These are phyloP conservation scores for Galeopsis tetrahit DNA, from an alignment of 257 asterid species.

Conservation along the genomic window DNA sequence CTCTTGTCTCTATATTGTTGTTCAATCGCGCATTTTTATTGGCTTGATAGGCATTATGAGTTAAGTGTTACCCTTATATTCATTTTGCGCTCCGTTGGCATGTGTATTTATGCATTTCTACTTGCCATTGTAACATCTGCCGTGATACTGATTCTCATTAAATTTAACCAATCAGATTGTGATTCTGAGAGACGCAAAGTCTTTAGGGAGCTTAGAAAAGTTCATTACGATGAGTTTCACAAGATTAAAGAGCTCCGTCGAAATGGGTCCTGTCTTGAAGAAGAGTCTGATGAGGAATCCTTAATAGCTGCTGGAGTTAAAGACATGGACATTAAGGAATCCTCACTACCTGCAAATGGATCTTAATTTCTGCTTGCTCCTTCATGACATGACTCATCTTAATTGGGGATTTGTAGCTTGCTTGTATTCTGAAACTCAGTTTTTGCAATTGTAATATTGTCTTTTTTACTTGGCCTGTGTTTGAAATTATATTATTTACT, in stretches of 20 bases:
- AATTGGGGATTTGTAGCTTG: slow-evolving; percentile 22
- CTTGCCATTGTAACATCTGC: neutral
- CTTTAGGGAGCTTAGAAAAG: slow-evolving; percentile 84
- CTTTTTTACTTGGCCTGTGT: slow-evolving; percentile 12
- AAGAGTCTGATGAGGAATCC: slow-evolving; percentile 57
- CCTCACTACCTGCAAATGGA: slow-evolving; percentile 42
- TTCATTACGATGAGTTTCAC: slow-evolving; percentile 85
- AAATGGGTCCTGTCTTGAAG: slow-evolving; percentile 59
- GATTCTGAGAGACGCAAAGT: slow-evolving; percentile 59
- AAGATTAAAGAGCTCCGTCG: slow-evolving; percentile 70
- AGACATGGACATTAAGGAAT: slow-evolving; percentile 56
- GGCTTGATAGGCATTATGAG: slow-evolving; percentile 8
- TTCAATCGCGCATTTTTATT: slow-evolving; percentile 23
- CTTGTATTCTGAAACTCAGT: slow-evolving; percentile 22
- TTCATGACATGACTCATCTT: neutral
- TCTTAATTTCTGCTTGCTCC: slow-evolving; percentile 31
- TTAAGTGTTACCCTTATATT: neutral
- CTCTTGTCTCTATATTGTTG: slow-evolving; percentile 22
- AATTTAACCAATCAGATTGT: slow-evolving; percentile 42
- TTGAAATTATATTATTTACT: slow-evolving; percentile 2
- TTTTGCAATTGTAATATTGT: slow-evolving; percentile 40
- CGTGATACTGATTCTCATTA: neutral
- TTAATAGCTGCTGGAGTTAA: slow-evolving; percentile 63
- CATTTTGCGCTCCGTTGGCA: slow-evolving; percentile 10
- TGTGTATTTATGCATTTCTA: neutral